phyloP scores from a whole-genome alignment of 2,329 filamentous ascomycete genomes.

The Aspergillus sp. region DNA sequence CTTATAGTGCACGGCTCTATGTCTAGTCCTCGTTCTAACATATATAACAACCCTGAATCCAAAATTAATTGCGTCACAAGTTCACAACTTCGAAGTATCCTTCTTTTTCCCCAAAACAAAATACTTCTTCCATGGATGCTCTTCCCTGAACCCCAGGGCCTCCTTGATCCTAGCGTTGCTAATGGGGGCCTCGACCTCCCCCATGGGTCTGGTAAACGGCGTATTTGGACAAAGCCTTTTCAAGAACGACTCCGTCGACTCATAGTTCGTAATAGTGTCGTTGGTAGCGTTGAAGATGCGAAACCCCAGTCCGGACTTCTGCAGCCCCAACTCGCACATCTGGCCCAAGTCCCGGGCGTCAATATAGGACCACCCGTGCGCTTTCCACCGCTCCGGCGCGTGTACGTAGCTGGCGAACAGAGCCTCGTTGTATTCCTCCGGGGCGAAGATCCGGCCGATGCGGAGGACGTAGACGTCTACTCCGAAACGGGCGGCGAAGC shows the following conservation, averaged over 20 bases:
- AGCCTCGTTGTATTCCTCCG: conserved; percentile 50
- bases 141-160: conserved; percentile 51
- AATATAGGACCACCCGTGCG: conserved; percentile 57
- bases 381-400: conserved; percentile 44
- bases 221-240: conserved; percentile 42
- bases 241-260: conserved; percentile 46
- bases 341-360: conserved; percentile 55
- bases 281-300: conserved; percentile 59
- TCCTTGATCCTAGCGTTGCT: conserved; percentile 53
- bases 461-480: conserved; percentile 54
- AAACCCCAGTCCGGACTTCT: conserved; percentile 48
- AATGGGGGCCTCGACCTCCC: conserved; percentile 51
- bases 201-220: conserved; percentile 48
- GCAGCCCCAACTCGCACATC: conserved; percentile 50
- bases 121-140: conserved; percentile 33
- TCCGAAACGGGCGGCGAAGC: conserved; percentile 48
- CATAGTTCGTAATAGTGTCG: conserved; percentile 47
- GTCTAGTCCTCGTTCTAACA: too few relatives aligned
- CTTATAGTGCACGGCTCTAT: too few relatives aligned
- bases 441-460: conserved; percentile 55
- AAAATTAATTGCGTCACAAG: background rate
- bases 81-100: background rate
- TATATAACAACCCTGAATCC: too few relatives aligned
- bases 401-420: conserved; percentile 45
- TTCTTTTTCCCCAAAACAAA: conserved; percentile 12